Evolutionary conservation across 2,329 filamentous ascomycete genomes (phyloP).

Genomic region (Plenodomus tracheiphilus): DNA sequence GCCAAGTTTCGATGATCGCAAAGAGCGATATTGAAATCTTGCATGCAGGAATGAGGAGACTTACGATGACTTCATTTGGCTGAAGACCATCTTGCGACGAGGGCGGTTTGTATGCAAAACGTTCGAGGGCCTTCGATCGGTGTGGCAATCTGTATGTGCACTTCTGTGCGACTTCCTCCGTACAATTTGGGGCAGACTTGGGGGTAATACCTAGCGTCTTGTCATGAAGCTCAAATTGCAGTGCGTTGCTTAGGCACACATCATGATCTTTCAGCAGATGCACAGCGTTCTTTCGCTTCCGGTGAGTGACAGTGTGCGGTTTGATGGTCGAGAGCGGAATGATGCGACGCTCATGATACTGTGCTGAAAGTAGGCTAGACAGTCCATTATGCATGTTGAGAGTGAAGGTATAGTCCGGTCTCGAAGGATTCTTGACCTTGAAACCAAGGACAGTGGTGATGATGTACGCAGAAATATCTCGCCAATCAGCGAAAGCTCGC

Average conservation of each 20-base stretch:
- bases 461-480: conserved; percentile 53
- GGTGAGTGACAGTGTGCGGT: conserved; percentile 44
- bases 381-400: conserved; percentile 19
- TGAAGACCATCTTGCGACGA: conserved; percentile 25
- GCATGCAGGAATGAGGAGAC: too few relatives aligned
- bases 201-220: conserved; percentile 17
- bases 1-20: too few relatives aligned
- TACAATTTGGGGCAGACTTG: conserved; percentile 4
- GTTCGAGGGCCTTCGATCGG: conserved; percentile 41
- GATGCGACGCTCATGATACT: conserved; percentile 24
- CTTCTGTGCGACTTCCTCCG: conserved; percentile 13
- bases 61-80: conserved; percentile 55
- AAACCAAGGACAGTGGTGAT: conserved; percentile 45
- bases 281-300: conserved; percentile 27
- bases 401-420: conserved; percentile 5
- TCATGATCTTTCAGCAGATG: conserved; percentile 29
- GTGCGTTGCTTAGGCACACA: conserved; percentile 53
- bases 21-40: too few relatives aligned
- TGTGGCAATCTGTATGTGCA: conserved; percentile 51
- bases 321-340: conserved; percentile 44
- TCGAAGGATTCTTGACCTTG: neutral
- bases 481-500: conserved; percentile 50
- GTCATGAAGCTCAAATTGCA: conserved; percentile 45
- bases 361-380: conserved; percentile 1
- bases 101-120: conserved; percentile 46